phyloP scores from a whole-genome alignment of 116 monocot species.

The Thalassia testudinum region DNA sequence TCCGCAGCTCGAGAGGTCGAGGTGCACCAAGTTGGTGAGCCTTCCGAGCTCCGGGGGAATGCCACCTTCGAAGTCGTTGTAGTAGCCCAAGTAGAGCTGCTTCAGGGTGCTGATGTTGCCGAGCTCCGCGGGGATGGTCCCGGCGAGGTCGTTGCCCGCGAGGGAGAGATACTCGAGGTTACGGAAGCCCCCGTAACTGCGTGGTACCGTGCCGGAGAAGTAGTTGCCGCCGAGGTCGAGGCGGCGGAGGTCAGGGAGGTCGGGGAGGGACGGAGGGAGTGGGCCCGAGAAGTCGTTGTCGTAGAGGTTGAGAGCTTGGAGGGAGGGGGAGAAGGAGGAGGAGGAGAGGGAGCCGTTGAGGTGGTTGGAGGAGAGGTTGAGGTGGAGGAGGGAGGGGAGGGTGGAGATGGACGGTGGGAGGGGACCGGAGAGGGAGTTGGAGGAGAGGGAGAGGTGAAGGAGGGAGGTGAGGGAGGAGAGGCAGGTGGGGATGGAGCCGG shows the following conservation, averaged over 20 bases:
- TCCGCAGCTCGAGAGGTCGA: conserved; percentile 70
- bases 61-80: conserved; percentile 63
- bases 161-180: conserved; percentile 44
- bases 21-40: conserved; percentile 41
- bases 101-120: conserved; percentile 48
- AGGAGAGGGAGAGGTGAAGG: conserved; percentile 23
- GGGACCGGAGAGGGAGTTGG: conserved; percentile 23
- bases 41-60: conserved; percentile 48
- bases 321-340: conserved; percentile 23
- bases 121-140: conserved; percentile 43
- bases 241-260: conserved; percentile 33
- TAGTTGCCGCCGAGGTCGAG: conserved; percentile 84
- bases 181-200: conserved; percentile 27
- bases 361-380: conserved; percentile 86
- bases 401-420: conserved; percentile 12
- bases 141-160: conserved; percentile 60
- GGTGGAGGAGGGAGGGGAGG: conserved; percentile 23
- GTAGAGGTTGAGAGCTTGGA: conserved; percentile 63
- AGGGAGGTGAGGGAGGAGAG: conserved; percentile 21
- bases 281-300: conserved; percentile 63
- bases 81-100: conserved; percentile 85
- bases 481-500: conserved; percentile 28
- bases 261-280: conserved; percentile 30
- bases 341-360: conserved; percentile 33
- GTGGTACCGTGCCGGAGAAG: conserved; percentile 66